Percentiles rank a stretch among this genome's conserved stretches.
Evolutionary conservation across 2,329 filamentous ascomycete species (phyloP).

Genomic region (Monilinia aucupariae): DNA sequence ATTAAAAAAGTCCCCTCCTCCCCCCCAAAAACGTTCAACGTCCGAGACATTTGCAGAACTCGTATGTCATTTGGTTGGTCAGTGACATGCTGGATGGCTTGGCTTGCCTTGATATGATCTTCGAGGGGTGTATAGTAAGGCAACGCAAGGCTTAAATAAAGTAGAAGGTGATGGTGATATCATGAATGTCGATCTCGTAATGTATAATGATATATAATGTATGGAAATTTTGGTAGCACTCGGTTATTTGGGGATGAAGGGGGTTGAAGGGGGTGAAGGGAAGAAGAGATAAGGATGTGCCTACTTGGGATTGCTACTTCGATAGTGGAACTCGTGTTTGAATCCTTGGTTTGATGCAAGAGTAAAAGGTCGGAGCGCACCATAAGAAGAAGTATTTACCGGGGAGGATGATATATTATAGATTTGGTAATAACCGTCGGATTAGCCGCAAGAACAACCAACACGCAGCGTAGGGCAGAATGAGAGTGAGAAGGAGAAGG

Average conservation of each 20-base stretch:
- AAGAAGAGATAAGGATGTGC: not conserved
- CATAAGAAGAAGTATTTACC: not conserved
- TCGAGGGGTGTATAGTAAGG: not conserved
- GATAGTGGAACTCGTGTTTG: not conserved
- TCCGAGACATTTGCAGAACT: conserved; percentile 9
- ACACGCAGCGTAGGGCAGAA: not conserved
- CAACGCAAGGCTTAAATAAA: not conserved
- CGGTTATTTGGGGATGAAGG: not conserved
- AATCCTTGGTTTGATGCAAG: not conserved
- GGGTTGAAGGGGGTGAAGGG: not conserved
- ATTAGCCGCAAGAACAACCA: not conserved
- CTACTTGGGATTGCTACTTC: too few relatives aligned
- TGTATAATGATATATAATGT: too few relatives aligned
- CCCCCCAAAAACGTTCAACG: not conserved
- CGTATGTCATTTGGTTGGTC: conserved; percentile 1
- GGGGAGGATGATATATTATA: not conserved
- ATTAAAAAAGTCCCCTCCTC: not conserved
- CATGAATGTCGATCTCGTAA: conserved; percentile 1
- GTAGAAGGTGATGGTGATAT: conserved; percentile 1
- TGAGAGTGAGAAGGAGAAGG: too few relatives aligned
- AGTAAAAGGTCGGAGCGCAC: not conserved
- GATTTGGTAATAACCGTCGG: not conserved
- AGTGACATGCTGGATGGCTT: conserved; percentile 11
- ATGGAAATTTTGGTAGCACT: not conserved
- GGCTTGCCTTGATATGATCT: conserved; percentile 1